Evolutionary conservation across 2,329 filamentous ascomycete species (phyloP).

Genomic region (Xylariaceae sp.): DNA sequence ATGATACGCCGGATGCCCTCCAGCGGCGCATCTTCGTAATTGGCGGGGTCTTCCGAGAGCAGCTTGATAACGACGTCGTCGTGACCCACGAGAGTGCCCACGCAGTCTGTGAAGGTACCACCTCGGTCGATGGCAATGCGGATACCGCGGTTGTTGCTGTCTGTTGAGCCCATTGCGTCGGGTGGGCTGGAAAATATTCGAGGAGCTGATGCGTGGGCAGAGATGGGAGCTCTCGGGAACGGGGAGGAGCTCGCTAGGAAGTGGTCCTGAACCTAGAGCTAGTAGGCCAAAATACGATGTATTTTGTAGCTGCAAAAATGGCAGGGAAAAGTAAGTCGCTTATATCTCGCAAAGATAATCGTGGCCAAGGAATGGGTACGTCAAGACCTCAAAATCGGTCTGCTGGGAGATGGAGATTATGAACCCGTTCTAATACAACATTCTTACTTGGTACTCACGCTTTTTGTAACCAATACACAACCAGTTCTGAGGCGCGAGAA

Average conservation of each 20-base stretch:
- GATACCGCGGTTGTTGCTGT: constrained; percentile 50
- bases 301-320: too few relatives aligned
- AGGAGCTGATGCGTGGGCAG: neutral
- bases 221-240: neutral
- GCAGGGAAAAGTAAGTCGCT: too few relatives aligned
- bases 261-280: too few relatives aligned
- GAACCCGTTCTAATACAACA: too few relatives aligned
- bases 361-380: too few relatives aligned
- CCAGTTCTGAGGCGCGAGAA: neutral
- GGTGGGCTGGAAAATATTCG: neutral
- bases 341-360: too few relatives aligned
- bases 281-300: too few relatives aligned
- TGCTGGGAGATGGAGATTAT: too few relatives aligned
- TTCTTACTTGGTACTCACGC: too few relatives aligned
- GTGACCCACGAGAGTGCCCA: constrained; percentile 73
- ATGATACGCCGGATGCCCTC: constrained; percentile 87
- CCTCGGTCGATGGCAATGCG: constrained; percentile 76
- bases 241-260: too few relatives aligned
- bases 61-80: constrained; percentile 85
- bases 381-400: too few relatives aligned
- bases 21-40: constrained; percentile 86
- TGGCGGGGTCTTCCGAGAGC: constrained; percentile 82
- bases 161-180: constrained; percentile 30
- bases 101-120: constrained; percentile 90
- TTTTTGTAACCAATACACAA: too few relatives aligned